Conservation (phyloP, 176 grass and related monocot genomes). For the Triticum aestivum region DNA sequence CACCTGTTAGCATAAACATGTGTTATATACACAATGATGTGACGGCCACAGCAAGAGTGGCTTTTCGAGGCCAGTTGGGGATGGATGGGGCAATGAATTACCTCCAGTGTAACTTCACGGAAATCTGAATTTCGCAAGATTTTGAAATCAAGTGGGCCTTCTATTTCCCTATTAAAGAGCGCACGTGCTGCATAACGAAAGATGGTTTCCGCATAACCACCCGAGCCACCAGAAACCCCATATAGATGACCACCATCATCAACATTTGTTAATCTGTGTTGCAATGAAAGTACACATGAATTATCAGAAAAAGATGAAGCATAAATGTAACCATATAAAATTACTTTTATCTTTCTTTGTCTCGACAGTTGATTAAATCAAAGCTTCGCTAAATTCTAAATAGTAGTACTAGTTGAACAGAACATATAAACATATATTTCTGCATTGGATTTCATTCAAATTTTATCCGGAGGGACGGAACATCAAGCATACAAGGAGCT, state of each 20-base stretch:
- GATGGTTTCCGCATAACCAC: conserved; percentile 88
- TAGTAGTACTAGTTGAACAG: background rate
- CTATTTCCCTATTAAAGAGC: conserved; percentile 74
- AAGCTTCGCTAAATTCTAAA: background rate
- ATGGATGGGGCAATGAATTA: conserved; percentile 25
- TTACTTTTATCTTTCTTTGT: background rate
- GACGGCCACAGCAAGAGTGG: background rate
- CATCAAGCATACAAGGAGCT: conserved; percentile 29
- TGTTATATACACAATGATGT: background rate
- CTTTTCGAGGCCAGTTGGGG: background rate
- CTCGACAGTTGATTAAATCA: background rate
- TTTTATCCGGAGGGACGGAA: conserved; percentile 18
- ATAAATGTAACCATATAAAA: background rate
- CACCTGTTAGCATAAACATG: conserved; percentile 54
- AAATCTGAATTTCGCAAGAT: conserved; percentile 86
- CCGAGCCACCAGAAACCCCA: conserved; percentile 89
- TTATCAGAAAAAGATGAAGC: background rate
- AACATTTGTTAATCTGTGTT: conserved; percentile 85
- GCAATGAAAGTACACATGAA: conserved; percentile 15
- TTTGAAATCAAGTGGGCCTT: conserved; percentile 70
- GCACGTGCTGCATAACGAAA: conserved; percentile 67
- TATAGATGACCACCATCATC: conserved; percentile 77
- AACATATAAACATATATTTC: conserved; percentile 1
- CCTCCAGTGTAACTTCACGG: conserved; percentile 73
- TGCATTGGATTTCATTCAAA: background rate